Conservation (phyloP, 179 eudicot species). For the Amaranthus tricolor region DNA sequence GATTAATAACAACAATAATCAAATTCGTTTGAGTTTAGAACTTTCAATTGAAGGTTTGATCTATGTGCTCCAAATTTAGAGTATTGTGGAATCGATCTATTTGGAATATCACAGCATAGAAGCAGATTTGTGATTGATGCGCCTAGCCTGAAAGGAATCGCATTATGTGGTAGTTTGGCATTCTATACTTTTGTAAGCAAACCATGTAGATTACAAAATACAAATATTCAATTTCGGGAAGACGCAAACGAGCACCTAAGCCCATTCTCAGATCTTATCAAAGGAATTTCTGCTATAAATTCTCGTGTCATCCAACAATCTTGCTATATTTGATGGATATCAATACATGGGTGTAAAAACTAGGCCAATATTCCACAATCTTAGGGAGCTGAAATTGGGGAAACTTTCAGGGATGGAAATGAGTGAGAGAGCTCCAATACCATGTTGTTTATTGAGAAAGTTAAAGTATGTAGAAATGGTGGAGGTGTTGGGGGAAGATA, state of each 20-base stretch:
- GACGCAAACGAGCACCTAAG: not conserved
- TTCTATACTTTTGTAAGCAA: not conserved
- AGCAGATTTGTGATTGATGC: not conserved
- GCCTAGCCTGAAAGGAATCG: not conserved
- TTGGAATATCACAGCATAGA: not conserved
- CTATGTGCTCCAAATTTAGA: slow-evolving; percentile 5
- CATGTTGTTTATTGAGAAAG: not conserved
- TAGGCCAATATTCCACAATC: not conserved
- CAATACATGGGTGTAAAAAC: not conserved
- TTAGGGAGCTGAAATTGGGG: not conserved
- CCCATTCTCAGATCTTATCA: not conserved
- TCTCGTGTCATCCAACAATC: not conserved
- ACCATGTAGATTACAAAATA: not conserved
- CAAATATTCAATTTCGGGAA: not conserved
- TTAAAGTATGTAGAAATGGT: not conserved
- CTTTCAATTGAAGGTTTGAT: not conserved
- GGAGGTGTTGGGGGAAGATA: not conserved
- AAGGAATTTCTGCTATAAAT: not conserved
- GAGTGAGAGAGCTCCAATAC: not conserved
- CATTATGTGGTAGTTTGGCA: not conserved
- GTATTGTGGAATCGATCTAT: not conserved
- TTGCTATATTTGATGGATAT: not conserved
- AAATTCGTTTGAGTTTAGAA: not conserved
- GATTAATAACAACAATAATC: not conserved
- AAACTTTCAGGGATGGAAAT: not conserved